Base-by-base conservation (phyloP, 2,329 filamentous ascomycete genomes). In the Didymella arachidicola region DNA sequence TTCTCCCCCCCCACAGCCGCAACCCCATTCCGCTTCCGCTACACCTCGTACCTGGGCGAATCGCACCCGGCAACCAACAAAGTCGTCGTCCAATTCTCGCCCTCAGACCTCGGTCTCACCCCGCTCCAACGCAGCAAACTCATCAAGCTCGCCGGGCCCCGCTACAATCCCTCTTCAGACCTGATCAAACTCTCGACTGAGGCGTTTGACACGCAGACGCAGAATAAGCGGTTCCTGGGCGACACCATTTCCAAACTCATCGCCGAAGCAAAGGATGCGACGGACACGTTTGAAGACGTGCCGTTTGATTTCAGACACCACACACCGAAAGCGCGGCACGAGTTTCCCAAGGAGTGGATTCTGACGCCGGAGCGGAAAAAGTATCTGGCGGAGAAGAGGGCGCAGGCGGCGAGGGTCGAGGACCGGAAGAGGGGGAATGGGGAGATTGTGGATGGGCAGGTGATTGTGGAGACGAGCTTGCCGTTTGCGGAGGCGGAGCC, bases 41-140 rank as follows among this genome's bases (percentile, higher is more conserved):
- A 97, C 82, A 99, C 95, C 16, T 93, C 90, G 36, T 98, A 98
- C 80, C 89, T 99, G 85, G 94, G 94, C 70, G 95, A 98, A 79
- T 82, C 86, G 55, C 96, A 99, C 79, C 94, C 95, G 0, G 92
- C 94, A 2, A 88, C 93, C 78, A 89, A 88, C 74, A 99, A 99
- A 82, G 93, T 99, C 19, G 93, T 98, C 12, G 87, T 98, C 54
- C 91, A 97, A 75, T 96, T 98, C 79, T 87, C 84, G 63, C 89
- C 90, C 16, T 78, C 79, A 55, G 92, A 97, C 78, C 80, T 97
- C 61, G 80, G 84, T 60, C 84, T 97, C 53, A 87, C 84, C 25
- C 79, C 86, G 16, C 78, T 83, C 36, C 91, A 97, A 79, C 83
- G 85, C 63, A 76, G 84, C 72, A 99, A 97, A 78, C 84, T 99